These are phyloP conservation scores for Periconia sp. DNA, from an alignment of 2,329 filamentous ascomycete species.

Conservation along the genomic window DNA sequence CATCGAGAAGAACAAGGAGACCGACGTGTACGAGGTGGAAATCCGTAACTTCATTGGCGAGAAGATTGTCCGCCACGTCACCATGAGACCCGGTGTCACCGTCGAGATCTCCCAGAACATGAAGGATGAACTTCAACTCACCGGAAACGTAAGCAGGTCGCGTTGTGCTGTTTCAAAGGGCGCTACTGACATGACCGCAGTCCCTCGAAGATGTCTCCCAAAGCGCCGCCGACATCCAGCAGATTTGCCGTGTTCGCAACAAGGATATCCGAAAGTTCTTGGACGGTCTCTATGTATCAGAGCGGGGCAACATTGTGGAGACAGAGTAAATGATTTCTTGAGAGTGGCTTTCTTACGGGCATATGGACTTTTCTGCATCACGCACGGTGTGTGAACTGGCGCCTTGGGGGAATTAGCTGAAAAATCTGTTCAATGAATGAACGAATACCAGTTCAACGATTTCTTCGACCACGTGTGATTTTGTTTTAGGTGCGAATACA, in stretches of 20 bases:
- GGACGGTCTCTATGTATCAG: slow-evolving; percentile 99
- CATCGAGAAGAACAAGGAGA: slow-evolving; percentile 93
- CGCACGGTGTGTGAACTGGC: slow-evolving; percentile 40
- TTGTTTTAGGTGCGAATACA: too few relatives aligned
- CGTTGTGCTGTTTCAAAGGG: neutral
- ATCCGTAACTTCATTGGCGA: slow-evolving; percentile 81
- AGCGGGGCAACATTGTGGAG: slow-evolving; percentile 90
- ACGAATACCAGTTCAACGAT: slow-evolving; percentile 32
- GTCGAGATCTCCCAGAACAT: slow-evolving; percentile 86
- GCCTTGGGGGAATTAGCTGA: slow-evolving; percentile 41
- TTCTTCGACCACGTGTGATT: neutral
- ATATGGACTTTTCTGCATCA: slow-evolving; percentile 45
- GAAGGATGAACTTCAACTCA: slow-evolving; percentile 96
- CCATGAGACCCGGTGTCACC: slow-evolving; percentile 87
- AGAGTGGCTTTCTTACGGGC: slow-evolving; percentile 43
- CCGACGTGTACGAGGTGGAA: slow-evolving; percentile 86
- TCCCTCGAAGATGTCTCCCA: slow-evolving; percentile 97
- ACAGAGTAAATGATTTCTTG: slow-evolving; percentile 30
- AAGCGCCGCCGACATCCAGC: slow-evolving; percentile 98
- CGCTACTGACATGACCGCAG: slow-evolving; percentile 25
- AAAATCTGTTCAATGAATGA: slow-evolving; percentile 42
- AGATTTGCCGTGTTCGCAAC: slow-evolving; percentile 99
- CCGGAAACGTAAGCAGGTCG: slow-evolving; percentile 65
- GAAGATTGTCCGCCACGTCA: slow-evolving; percentile 95
- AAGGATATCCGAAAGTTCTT: slow-evolving; percentile 99